Evolutionary conservation across 2,329 filamentous ascomycete species (phyloP), one percentile per base, ranked within the genome.

Genomic region (Plenodomus lindquistii): DNA sequence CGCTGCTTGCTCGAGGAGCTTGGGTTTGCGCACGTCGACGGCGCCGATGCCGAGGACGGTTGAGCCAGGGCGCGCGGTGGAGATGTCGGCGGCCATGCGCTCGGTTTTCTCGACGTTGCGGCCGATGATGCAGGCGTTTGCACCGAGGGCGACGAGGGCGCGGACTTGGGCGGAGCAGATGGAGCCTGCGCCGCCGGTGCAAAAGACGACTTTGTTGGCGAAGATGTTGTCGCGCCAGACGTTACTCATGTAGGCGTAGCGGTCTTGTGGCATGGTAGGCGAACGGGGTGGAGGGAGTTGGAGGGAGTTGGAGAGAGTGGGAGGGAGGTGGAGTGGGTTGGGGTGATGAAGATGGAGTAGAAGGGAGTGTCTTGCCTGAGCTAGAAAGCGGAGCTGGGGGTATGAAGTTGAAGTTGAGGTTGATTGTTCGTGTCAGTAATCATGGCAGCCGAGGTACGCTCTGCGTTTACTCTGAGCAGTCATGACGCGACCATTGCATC

Each of bases 131-230:
- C 89, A 96, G 41, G 94, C 94, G 63, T 97, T 87, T 37, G 91
- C 93, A 44, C 94, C 94, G 7, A 99, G 85, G 54, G 92, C 83
- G 19, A 99, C 91, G 50, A 99, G 79, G 3, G 94, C 94, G 57
- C 91, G 84, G 24, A 96, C 94, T 77, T 97, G 94, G 46, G 89
- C 91, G 63, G 88, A 94, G 78, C 94, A 97, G 67, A 99, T 97
- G 20, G 88, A 87, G 46, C 94, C 93, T 4, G 91, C 91, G 43
- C 94, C 94, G 49, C 94, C 94, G 3, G 94, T 99, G 66, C 95
- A 95, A 75, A 97, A 96, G 60, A 93, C 84, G 37, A 97, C 92
- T 66, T 94, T 93, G 69, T 87, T 85, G 55, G 87, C 83, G 70
- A 97, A 96, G 55, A 97, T 87, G 56, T 87, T 89, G 74, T 96